Conservation (phyloP, 2,329 filamentous ascomycete species). For the Chalara sp. region DNA sequence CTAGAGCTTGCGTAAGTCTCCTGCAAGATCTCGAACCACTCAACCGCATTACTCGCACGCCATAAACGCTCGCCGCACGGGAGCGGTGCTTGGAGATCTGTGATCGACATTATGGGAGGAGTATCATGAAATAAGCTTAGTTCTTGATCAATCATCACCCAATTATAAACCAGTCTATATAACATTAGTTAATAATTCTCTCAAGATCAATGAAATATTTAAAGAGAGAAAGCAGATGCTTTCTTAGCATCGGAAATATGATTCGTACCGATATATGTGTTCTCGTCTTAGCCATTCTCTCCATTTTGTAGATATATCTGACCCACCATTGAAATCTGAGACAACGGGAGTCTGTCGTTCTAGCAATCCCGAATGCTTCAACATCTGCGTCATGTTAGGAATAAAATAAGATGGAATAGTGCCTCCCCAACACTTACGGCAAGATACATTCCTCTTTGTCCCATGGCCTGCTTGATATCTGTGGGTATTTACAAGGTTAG, state of each 20-base stretch:
- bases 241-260: neutral
- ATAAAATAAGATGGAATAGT: neutral
- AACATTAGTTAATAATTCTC: constrained; percentile 12
- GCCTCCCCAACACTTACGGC: constrained; percentile 36
- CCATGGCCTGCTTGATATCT: constrained; percentile 44
- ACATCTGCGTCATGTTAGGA: constrained; percentile 41
- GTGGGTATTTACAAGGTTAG: neutral
- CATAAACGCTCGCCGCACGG: constrained; percentile 56
- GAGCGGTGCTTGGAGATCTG: constrained; percentile 57
- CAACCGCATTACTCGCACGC: constrained; percentile 48
- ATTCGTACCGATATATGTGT: constrained; percentile 50
- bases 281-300: constrained; percentile 59
- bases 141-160: constrained; percentile 70
- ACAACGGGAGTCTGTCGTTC: constrained; percentile 43
- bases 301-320: constrained; percentile 47
- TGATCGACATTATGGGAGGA: constrained; percentile 55
- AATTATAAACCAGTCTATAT: constrained; percentile 62
- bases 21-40: constrained; percentile 55
- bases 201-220: neutral
- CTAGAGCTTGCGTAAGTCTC: constrained; percentile 46
- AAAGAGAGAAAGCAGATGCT: neutral
- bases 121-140: constrained; percentile 60
- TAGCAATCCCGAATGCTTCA: constrained; percentile 62
- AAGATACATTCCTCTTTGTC: constrained; percentile 66
- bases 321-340: constrained; percentile 33